Conservation (phyloP, 2,329 filamentous ascomycete genomes). For the Pezicula neosporulosa region DNA sequence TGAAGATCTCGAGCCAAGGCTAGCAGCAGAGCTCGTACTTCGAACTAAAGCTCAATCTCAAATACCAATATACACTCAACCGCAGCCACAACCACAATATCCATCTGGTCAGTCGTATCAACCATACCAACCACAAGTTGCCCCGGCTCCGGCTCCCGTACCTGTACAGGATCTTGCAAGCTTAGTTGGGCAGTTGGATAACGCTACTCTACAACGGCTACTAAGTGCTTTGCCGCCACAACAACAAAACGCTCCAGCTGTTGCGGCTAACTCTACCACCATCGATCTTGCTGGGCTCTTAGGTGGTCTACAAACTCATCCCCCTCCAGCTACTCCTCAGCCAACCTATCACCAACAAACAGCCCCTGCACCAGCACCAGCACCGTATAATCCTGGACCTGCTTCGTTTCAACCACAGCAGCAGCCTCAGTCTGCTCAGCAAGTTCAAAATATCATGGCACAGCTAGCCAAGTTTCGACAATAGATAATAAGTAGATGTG, state of each 20-base stretch:
- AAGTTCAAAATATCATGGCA: slow-evolving; percentile 72
- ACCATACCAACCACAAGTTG: slow-evolving; percentile 5
- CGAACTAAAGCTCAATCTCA: slow-evolving; percentile 55
- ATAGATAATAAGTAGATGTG: slow-evolving; percentile 23
- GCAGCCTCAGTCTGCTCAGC: slow-evolving; percentile 41
- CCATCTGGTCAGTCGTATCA: slow-evolving; percentile 30
- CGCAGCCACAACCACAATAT: slow-evolving; percentile 34
- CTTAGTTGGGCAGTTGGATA: slow-evolving; percentile 66
- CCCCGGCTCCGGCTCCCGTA: slow-evolving; percentile 32
- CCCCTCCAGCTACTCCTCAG: slow-evolving; percentile 30
- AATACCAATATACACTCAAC: slow-evolving; percentile 26
- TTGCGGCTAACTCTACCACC: slow-evolving; percentile 28
- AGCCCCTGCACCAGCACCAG: slow-evolving; percentile 29
- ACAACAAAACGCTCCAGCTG: slow-evolving; percentile 19
- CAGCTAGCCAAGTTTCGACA: slow-evolving; percentile 65
- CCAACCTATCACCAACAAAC: slow-evolving; percentile 22
- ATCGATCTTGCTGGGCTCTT: slow-evolving; percentile 29
- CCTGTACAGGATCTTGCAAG: slow-evolving; percentile 53
- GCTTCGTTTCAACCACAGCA: slow-evolving; percentile 19
- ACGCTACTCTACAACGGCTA: slow-evolving; percentile 66
- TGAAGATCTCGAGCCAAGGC: slow-evolving; percentile 71
- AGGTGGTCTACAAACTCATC: slow-evolving; percentile 22
- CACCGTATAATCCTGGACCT: slow-evolving; percentile 24
- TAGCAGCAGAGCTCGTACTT: slow-evolving; percentile 77
- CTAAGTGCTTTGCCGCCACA: slow-evolving; percentile 50